Conservation (phyloP, 169 alveolate genomes). For the Cryptosporidium bovis region DNA sequence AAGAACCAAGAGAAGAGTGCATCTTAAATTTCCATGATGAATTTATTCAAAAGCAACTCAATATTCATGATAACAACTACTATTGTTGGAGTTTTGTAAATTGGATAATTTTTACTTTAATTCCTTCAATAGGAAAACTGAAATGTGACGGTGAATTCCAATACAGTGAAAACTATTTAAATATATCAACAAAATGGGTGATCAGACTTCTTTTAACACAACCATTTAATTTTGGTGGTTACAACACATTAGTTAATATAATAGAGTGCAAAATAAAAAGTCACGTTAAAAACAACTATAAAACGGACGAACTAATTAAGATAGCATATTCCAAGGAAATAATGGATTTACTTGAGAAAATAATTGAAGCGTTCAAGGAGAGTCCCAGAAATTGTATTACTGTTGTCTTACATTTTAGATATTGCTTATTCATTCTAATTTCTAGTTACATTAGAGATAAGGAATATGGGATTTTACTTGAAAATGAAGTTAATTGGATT, state of each 20-base stretch:
- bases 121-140: constrained; percentile 1
- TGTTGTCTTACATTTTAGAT: constrained; percentile 26
- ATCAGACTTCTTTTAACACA: constrained; percentile 9
- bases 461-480: constrained; percentile 10
- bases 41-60: constrained; percentile 14
- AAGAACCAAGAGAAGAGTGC: not conserved
- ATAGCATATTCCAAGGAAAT: constrained; percentile 7
- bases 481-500: constrained; percentile 40
- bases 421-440: constrained; percentile 21
- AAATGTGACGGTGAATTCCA: not conserved
- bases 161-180: not conserved
- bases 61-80: constrained; percentile 18
- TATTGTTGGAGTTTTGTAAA: constrained; percentile 60
- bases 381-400: constrained; percentile 1
- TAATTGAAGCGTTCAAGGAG: not conserved
- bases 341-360: not conserved
- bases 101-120: constrained; percentile 29
- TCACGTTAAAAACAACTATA: not conserved
- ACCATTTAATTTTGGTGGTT: constrained; percentile 64
- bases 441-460: not conserved
- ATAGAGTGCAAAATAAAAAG: constrained; percentile 18
- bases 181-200: constrained; percentile 4
- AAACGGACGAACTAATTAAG: not conserved
- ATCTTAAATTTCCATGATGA: constrained; percentile 7
- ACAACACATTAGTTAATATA: constrained; percentile 34